Evolutionary conservation across 169 alveolate genomes (phyloP).

Genomic region (Cryptosporidium canis): DNA sequence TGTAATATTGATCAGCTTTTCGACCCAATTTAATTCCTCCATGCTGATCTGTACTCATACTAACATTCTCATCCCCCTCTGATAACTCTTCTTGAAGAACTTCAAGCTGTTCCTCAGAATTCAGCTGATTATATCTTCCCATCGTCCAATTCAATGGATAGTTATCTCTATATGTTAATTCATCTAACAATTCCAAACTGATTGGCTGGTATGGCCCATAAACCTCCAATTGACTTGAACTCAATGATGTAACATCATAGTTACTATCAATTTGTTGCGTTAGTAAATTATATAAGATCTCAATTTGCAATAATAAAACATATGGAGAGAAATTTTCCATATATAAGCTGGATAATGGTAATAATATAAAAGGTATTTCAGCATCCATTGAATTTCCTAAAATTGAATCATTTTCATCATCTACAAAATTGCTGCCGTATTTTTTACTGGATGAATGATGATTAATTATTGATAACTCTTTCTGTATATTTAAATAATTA

Average conservation of each 20-base stretch:
- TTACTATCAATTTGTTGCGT: conserved; percentile 46
- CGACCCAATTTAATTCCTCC: background rate
- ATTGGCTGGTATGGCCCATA: conserved; percentile 70
- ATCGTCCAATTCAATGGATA: conserved; percentile 63
- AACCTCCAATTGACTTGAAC: conserved; percentile 13
- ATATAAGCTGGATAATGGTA: conserved; percentile 56
- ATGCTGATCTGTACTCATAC: too few relatives aligned
- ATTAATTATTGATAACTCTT: conserved; percentile 15
- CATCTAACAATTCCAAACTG: conserved; percentile 47
- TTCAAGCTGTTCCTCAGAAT: background rate
- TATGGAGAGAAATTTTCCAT: conserved; percentile 68
- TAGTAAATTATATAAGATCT: conserved; percentile 38
- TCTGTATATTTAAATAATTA: conserved; percentile 18
- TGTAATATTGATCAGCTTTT: background rate
- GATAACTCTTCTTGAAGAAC: too few relatives aligned
- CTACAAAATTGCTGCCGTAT: background rate
- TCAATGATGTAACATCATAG: background rate
- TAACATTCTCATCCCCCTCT: too few relatives aligned
- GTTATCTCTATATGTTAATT: conserved; percentile 43
- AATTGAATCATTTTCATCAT: background rate
- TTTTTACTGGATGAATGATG: background rate
- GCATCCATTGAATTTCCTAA: background rate
- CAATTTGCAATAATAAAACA: conserved; percentile 43
- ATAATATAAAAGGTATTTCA: conserved; percentile 57
- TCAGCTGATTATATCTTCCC: background rate